These are phyloP conservation scores for Jatropha multifida DNA, from an alignment of 441 rosid genomes.

Conservation along the genomic window DNA sequence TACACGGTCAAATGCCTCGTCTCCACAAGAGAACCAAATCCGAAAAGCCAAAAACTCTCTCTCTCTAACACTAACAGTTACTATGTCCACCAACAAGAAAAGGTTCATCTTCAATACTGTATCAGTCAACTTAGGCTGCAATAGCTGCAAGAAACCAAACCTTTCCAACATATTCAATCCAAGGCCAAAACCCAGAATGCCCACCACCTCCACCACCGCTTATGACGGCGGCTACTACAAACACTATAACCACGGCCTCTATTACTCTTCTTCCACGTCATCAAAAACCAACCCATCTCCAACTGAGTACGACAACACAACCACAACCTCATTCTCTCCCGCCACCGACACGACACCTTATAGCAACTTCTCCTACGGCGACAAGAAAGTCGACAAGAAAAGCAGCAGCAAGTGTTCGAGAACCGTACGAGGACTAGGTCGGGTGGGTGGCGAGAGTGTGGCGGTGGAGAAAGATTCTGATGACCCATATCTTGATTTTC, in stretches of 20 bases:
- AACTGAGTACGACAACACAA: constrained; percentile 22
- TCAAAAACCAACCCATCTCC: constrained; percentile 29
- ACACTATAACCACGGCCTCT: constrained; percentile 8
- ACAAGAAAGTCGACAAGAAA: background rate
- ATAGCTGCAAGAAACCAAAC: constrained; percentile 58
- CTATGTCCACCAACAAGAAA: constrained; percentile 40
- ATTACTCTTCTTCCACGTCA: constrained; percentile 28
- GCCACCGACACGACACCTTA: constrained; percentile 31
- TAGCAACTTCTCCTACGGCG: too few relatives aligned
- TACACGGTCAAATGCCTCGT: constrained; percentile 5
- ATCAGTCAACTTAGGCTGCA: constrained; percentile 63
- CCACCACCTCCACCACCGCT: constrained; percentile 15
- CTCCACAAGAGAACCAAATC: background rate
- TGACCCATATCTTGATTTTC: constrained; percentile 69
- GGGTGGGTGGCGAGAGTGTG: constrained; percentile 56
- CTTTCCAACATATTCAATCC: constrained; percentile 48
- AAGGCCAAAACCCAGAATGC: constrained; percentile 33
- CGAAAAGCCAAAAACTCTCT: too few relatives aligned
- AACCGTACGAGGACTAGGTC: constrained; percentile 47
- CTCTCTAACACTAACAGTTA: too few relatives aligned
- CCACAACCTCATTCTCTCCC: constrained; percentile 41
- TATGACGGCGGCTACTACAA: constrained; percentile 4
- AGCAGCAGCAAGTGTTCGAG: background rate
- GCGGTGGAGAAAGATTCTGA: constrained; percentile 64
- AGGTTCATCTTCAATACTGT: constrained; percentile 52